phyloP scores from a whole-genome alignment of 2,329 filamentous ascomycete genomes.

The Seiridium cupressi region DNA sequence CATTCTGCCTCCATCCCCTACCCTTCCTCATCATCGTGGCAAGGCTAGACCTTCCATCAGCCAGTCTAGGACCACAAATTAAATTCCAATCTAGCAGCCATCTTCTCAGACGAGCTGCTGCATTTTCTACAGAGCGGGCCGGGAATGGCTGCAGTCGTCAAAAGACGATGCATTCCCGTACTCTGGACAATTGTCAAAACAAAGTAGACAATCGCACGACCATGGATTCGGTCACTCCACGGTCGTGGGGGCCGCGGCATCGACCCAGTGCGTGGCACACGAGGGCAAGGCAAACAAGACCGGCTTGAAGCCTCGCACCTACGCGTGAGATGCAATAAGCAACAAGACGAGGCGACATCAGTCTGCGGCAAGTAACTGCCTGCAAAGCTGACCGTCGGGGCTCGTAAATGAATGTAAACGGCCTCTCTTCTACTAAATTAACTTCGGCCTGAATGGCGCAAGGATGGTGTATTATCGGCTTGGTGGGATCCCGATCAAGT shows the following conservation, averaged over 20 bases:
- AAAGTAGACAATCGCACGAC: constrained; percentile 28
- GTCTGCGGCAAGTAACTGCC: constrained; percentile 10
- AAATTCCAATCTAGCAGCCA: constrained; percentile 5
- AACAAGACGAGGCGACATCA: constrained; percentile 23
- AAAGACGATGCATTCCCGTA: constrained; percentile 2
- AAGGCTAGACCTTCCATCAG: constrained; percentile 11
- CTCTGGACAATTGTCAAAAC: constrained; percentile 17
- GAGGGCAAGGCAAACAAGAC: constrained; percentile 34
- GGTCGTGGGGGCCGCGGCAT: constrained; percentile 50
- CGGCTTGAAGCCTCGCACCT: constrained; percentile 37
- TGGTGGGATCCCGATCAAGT: constrained; percentile 18
- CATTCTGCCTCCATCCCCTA: constrained; percentile 22
- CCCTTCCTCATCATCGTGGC: constrained; percentile 24
- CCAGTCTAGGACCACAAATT: constrained; percentile 10
- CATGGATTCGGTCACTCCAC: constrained; percentile 1
- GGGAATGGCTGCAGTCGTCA: constrained; percentile 8
- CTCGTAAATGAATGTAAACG: constrained; percentile 31
- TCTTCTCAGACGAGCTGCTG: constrained; percentile 7
- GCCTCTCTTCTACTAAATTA: constrained; percentile 19
- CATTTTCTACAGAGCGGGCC: constrained; percentile 22
- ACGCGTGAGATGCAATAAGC: constrained; percentile 32
- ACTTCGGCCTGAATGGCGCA: constrained; percentile 9
- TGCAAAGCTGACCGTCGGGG: constrained; percentile 2
- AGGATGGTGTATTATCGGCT: constrained; percentile 16
- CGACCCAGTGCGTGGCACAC: constrained; percentile 43